Evolutionary conservation across 768 basidiomycete species (phyloP), one percentile per base, ranked within the genome.

Genomic region (Mycena olivaceomarginata): DNA sequence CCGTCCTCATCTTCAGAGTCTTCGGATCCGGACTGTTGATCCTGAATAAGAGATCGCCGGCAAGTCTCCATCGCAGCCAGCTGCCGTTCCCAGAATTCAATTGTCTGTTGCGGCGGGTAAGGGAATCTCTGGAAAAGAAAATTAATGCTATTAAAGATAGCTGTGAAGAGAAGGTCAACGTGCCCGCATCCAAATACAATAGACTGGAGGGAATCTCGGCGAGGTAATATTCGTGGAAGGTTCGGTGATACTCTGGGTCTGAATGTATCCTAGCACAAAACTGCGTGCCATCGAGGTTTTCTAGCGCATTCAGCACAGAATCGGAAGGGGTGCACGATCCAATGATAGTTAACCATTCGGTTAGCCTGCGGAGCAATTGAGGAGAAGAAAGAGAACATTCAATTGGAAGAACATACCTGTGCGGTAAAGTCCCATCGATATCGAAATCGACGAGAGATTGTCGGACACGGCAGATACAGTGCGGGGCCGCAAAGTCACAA

Each of bases 151-250:
- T 31, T 31, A 4, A 31, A 9, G 5, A 16, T 5, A 1, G 10
- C 2, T 13, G 6, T 37, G 2, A n/a, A n/a, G n/a, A n/a, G n/a
- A 2, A 5, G n/a, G 25, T 25, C 13, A 6, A 68, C 53, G 1
- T 68, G 40, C 67, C 53, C 40, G 2, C 37, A 68, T 13, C 67
- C 67, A 68, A 15, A 68, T 12, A n/a, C n/a, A 41, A 68, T 68
- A 11, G 3, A 0, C 12, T 25, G 10, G 20, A 68, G 57, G n/a
- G 5, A 22, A 18, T 20, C 4, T 20, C 43, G 56, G 10, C 22
- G 3, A 70, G 43, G 9, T 53, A 51, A 3, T 53, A 43, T 1
- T 39, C 12, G 60, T 62, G 62, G 16, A 45, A 71, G 22, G n/a
- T n/a, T 10, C 45, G 0, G 18, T 71, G 70, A 53, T 40, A 64